Percentiles rank a stretch among this genome's conserved stretches.
Conservation (phyloP, 352 stramenopile species). For the Globisporangium uncinulatum region DNA sequence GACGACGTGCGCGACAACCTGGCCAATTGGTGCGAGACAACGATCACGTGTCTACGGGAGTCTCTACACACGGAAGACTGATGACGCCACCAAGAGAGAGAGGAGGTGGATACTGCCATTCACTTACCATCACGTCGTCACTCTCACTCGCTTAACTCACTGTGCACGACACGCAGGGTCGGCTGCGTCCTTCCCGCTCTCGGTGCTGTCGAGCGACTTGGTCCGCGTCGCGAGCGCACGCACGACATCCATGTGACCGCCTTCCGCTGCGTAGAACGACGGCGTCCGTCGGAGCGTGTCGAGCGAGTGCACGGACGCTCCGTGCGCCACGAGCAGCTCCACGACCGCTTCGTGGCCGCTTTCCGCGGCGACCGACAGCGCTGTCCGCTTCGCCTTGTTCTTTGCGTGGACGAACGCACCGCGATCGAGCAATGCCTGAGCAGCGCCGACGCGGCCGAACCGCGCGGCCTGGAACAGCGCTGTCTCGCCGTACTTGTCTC, state of each 20-base stretch:
- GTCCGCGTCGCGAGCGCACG: slow-evolving; percentile 6
- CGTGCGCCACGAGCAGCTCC: slow-evolving; percentile 9
- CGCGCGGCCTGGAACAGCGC: slow-evolving; percentile 11
- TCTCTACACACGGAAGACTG: too few species aligned
- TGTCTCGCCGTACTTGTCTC: slow-evolving; percentile 13
- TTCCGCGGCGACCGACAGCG: slow-evolving; percentile 11
- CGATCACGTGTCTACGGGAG: background rate
- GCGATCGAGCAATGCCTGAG: slow-evolving; percentile 3
- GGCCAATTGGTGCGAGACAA: slow-evolving; percentile 7
- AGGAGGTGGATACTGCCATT: too few species aligned
- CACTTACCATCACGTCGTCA: too few species aligned
- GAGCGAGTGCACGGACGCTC: slow-evolving; percentile 9
- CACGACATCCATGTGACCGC: slow-evolving; percentile 7
- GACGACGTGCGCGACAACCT: background rate
- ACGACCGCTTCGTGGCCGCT: slow-evolving; percentile 7
- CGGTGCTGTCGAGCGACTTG: slow-evolving; percentile 1
- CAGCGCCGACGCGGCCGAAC: slow-evolving; percentile 5
- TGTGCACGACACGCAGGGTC: slow-evolving; percentile 1
- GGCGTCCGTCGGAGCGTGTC: slow-evolving; percentile 9
- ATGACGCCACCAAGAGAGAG: too few species aligned
- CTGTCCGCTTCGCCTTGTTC: slow-evolving; percentile 7
- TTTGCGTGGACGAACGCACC: slow-evolving; percentile 11
- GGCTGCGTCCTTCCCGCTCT: background rate
- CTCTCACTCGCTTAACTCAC: background rate
- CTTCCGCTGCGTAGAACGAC: slow-evolving; percentile 8